Base-by-base conservation (phyloP, 106 monocot species). In the Narthecium ossifragum region DNA sequence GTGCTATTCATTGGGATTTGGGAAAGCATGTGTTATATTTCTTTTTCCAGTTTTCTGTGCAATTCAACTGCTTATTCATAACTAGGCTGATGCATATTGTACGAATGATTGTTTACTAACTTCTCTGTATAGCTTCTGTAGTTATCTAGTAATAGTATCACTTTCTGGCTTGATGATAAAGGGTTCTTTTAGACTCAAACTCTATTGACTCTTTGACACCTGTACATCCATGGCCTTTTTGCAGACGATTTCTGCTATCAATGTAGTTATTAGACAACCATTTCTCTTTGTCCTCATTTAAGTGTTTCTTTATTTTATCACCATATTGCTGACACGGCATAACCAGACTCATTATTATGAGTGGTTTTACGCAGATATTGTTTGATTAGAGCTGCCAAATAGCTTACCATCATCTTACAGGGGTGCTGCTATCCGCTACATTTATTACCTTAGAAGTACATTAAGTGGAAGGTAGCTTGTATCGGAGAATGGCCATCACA, bases 401-500 rank as follows among this genome's bases (percentile, higher is more conserved):
- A 59, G 71, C 72, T 75, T 98, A 59, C 98, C 98, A 43, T 91
- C 98, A 54, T 91, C 98, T 41, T 99, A 91, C 63, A 79, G 77
- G 69, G 98, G 98, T 27, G 77, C 81, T 11, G 73, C 75, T 53
- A 82, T 99, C 68, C 90, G 98, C 53, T 99, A 91, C 64, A 68
- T 91, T 67, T 99, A 99, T 71, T 92, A 81, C 75, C 78, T 82
- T 27, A 87, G 76, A 70, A 73, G 67, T 60, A 77, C 70, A 72
- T 55, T 99, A 46, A 60, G 49, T 73, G 91, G 81, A 38, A 65
- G 82, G 22, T 80, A 79, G 73, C 65, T 91, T 73, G 36, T 67
- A 55, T 59, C 86, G 75, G 94, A 90, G 53, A 88, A 80, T 58
- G 84, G 74, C 18, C 69, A 84, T 67, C 57, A 58, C 28, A 66